phyloP scores from a whole-genome alignment of 2,329 filamentous ascomycete species.

The Stylonectria norvegica region DNA sequence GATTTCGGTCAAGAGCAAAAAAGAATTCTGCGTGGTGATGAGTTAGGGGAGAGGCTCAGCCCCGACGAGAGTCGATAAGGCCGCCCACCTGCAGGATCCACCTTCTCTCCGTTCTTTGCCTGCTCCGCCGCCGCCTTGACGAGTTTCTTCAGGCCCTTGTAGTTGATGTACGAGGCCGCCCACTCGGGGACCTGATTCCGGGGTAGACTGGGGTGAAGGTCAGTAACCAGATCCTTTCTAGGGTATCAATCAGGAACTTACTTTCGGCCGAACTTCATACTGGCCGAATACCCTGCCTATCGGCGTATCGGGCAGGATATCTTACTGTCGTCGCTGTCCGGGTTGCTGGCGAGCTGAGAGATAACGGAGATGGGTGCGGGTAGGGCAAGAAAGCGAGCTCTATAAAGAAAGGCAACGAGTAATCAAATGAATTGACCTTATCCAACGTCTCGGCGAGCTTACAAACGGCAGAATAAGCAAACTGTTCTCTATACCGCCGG shows the following conservation, averaged over 20 bases:
- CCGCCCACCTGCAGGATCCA: conserved; percentile 84
- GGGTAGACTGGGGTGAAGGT: conserved; percentile 53
- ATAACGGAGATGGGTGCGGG: too few species aligned
- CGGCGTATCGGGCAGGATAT: too few species aligned
- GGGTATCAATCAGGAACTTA: conserved; percentile 35
- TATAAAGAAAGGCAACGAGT: too few species aligned
- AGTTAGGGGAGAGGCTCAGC: conserved; percentile 32
- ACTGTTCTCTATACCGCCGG: too few species aligned
- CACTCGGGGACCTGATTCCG: conserved; percentile 86
- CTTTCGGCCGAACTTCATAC: conserved; percentile 64
- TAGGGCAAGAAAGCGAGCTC: too few species aligned
- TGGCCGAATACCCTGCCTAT: too few species aligned
- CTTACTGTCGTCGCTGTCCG: too few species aligned
- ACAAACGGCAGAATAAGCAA: too few species aligned
- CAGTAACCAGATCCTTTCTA: conserved; percentile 12
- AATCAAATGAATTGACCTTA: too few species aligned
- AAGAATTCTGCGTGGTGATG: conserved; percentile 79
- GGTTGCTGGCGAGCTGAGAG: too few species aligned
- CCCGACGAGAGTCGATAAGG: conserved; percentile 29
- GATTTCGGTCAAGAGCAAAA: conserved; percentile 91
- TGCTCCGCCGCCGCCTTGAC: conserved; percentile 75
- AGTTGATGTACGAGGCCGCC: conserved; percentile 81
- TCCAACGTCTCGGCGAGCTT: too few species aligned
- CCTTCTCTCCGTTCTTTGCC: conserved; percentile 65
- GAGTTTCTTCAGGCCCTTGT: conserved; percentile 90